phyloP scores from a whole-genome alignment of 2,329 filamentous ascomycete species.

The Colletotrichum ledebouriae region DNA sequence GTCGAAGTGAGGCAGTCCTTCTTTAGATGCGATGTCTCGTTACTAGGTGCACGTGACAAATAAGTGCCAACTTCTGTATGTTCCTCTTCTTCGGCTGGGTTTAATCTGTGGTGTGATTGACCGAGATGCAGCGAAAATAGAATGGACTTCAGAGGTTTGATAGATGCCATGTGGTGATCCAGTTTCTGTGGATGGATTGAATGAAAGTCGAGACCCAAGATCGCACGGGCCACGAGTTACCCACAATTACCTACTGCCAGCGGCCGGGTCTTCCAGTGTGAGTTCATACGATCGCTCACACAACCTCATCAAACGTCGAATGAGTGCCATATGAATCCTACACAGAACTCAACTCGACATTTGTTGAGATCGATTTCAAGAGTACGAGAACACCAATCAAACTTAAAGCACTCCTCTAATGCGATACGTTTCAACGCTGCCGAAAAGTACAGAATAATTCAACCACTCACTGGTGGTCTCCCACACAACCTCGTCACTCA shows the following conservation, averaged over 20 bases:
- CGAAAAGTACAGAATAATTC: neutral
- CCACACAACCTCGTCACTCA: neutral
- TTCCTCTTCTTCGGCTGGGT: too few relatives aligned
- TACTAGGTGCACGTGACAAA: too few relatives aligned
- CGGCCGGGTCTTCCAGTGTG: too few relatives aligned
- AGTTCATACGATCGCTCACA: neutral
- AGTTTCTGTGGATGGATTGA: too few relatives aligned
- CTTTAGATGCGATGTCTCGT: too few relatives aligned
- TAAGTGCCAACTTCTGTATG: too few relatives aligned
- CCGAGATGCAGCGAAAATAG: too few relatives aligned
- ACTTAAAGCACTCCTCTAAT: neutral
- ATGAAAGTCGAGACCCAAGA: too few relatives aligned
- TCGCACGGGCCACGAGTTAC: neutral
- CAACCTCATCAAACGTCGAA: neutral
- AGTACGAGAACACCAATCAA: neutral
- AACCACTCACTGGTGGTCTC: neutral
- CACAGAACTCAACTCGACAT: neutral
- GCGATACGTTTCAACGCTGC: neutral
- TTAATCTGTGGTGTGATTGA: too few relatives aligned
- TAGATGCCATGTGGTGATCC: too few relatives aligned
- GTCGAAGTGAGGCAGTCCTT: too few relatives aligned
- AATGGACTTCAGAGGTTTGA: too few relatives aligned
- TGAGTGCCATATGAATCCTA: neutral
- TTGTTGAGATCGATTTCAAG: conserved; percentile 3
- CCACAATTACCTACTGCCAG: neutral